Evolutionary conservation across 345 rosid species (phyloP).

Genomic region (Adansonia digitata): DNA sequence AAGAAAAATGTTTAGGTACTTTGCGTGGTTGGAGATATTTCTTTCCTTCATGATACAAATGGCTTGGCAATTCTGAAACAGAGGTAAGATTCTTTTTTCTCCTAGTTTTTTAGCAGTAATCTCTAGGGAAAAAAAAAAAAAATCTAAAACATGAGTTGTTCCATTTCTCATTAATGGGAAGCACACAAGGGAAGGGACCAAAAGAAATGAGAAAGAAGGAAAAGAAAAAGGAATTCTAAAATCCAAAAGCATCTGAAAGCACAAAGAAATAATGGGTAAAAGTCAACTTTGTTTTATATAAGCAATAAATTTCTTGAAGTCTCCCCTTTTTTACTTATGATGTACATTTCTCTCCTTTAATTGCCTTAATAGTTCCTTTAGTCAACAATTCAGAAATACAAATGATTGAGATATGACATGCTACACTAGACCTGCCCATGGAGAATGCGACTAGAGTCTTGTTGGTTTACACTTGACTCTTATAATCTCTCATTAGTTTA

Average conservation of each 20-base stretch:
- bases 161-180: neutral
- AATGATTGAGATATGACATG: neutral
- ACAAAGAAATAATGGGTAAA: neutral
- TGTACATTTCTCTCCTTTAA: neutral
- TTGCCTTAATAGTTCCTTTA: neutral
- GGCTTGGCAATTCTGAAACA: slow-evolving; percentile 75
- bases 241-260: neutral
- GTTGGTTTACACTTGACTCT: neutral
- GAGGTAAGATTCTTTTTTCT: slow-evolving; percentile 39
- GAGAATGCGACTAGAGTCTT: neutral
- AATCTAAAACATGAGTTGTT: neutral
- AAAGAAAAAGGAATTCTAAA: neutral
- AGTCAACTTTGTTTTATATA: neutral
- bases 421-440: slow-evolving; percentile 2
- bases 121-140: neutral
- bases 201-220: neutral
- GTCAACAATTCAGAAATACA: neutral
- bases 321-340: neutral
- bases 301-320: neutral
- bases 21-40: slow-evolving; percentile 79
- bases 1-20: slow-evolving; percentile 43
- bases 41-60: slow-evolving; percentile 96
- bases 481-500: neutral
- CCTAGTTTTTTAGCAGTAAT: neutral
- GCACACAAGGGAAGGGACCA: neutral